Evolutionary conservation across 441 rosid genomes (phyloP), one percentile per base, ranked within the genome.

Genomic region (Mallotus japonicus): DNA sequence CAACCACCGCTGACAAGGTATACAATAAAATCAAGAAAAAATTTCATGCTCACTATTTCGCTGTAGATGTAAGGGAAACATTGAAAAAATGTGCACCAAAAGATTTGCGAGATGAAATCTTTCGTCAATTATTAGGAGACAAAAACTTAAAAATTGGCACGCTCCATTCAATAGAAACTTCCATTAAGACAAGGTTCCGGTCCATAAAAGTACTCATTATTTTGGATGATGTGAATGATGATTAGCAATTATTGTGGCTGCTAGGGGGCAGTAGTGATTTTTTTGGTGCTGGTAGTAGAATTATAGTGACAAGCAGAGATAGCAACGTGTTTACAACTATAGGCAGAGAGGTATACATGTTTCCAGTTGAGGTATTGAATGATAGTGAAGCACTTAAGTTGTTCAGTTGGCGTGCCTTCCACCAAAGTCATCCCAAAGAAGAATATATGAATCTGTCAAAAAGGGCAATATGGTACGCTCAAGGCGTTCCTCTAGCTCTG

Each of bases 401-500:
- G 4, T 57, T 66, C 0, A 57, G 59, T 19, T 15, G 22, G 8
- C 46, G 47, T 17, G 77, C 72, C 7, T 74, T 74, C 6, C 2
- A 19, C 0, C 47, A 66, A 42, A 15, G 2, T 5, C 19, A 10
- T 46, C 70, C 70, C 14, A 1, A 0, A 6, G 24, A 32, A 49
- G 72, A 32, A n/a, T 58, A 15, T 55, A 49, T 9, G 8, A 11
- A 20, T 50, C 12, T 66, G 11, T 66, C 58, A 4, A 7, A 50
- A 10, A 24, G 0, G 19, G 61, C 51, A 7, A 17, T 67, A 6
- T 8, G 8, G 9, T 74, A 47, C 15, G 56, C 47, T 6, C 47
- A 67, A 49, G 77, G 72, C 17, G 6, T 74, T n/a, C 77, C 77
- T 32, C 58, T 74, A 16, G 76, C 65, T 40, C 63, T 73, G 1